Conservation (phyloP, 305 asterid species). For the Withania somnifera region DNA sequence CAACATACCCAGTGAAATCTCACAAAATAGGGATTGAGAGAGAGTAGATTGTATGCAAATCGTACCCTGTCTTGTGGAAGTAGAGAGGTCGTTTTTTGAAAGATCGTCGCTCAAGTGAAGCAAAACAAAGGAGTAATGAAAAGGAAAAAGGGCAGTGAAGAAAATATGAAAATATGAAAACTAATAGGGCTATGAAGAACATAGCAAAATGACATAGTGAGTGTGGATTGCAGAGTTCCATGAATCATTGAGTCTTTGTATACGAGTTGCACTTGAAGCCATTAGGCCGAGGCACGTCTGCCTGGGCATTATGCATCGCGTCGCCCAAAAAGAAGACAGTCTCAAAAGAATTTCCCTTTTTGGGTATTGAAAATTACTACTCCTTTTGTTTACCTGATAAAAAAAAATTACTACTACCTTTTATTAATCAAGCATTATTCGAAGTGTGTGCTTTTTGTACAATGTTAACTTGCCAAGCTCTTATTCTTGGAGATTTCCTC, state of each 20-base stretch:
- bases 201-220: not conserved
- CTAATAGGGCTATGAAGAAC: not conserved
- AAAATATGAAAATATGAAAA: too few relatives aligned
- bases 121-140: too few relatives aligned
- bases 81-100: too few relatives aligned
- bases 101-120: too few relatives aligned
- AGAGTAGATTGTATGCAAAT: too few relatives aligned
- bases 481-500: constrained; percentile 24
- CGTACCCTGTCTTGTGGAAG: too few relatives aligned
- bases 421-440: not conserved
- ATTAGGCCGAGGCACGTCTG: not conserved
- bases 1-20: too few relatives aligned
- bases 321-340: not conserved
- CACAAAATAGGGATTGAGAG: too few relatives aligned
- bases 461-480: constrained; percentile 17
- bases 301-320: not conserved
- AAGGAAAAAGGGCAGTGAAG: too few relatives aligned
- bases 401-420: not conserved
- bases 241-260: not conserved
- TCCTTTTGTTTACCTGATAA: too few relatives aligned
- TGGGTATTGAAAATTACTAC: not conserved
- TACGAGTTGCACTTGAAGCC: not conserved
- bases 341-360: not conserved
- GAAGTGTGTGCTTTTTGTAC: not conserved
- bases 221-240: not conserved